A percentile compares a stretch with the other conserved stretches of the same genome.
These are phyloP conservation scores for Eimeria maxima DNA, from an alignment of 169 alveolate genomes.

Conservation along the genomic window DNA sequence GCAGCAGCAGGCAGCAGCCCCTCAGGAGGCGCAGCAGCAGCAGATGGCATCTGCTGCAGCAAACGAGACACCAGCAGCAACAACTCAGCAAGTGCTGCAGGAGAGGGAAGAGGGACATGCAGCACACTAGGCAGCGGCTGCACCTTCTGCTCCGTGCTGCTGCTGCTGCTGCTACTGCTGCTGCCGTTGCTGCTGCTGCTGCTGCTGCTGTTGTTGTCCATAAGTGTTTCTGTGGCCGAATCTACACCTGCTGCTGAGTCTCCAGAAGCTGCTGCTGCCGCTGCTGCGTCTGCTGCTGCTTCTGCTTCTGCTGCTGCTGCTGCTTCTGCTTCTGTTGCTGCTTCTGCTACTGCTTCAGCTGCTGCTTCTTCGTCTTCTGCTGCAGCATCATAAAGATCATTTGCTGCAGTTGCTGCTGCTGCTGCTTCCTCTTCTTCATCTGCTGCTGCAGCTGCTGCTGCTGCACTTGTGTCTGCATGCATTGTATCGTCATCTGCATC, in stretches of 20 bases:
- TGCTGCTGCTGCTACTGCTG: conserved; percentile 32
- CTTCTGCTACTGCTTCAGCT: neutral
- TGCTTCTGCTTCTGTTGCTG: neutral
- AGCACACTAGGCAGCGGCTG: conserved; percentile 45
- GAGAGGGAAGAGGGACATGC: neutral
- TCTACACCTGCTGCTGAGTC: neutral
- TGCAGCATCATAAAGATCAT: neutral
- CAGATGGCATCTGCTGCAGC: conserved; percentile 36
- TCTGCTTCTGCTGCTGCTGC: neutral
- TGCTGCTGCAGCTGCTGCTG: neutral
- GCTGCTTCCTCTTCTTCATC: neutral
- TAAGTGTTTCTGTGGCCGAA: neutral
- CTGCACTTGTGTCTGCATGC: neutral
- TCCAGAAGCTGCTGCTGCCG: neutral
- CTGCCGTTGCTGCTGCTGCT: conserved; percentile 10
- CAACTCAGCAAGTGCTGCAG: conserved; percentile 28
- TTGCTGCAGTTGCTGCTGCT: neutral
- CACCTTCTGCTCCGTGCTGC: conserved; percentile 27
- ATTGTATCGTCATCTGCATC: neutral
- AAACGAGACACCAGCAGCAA: conserved; percentile 26
- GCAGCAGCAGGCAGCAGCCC: neutral
- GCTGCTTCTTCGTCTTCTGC: conserved; percentile 38
- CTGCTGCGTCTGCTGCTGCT: neutral
- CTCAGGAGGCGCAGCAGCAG: conserved; percentile 12
- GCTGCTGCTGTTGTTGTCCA: conserved; percentile 28